phyloP scores from a whole-genome alignment of 129 eudicot species.

The Cynara cardunculus region DNA sequence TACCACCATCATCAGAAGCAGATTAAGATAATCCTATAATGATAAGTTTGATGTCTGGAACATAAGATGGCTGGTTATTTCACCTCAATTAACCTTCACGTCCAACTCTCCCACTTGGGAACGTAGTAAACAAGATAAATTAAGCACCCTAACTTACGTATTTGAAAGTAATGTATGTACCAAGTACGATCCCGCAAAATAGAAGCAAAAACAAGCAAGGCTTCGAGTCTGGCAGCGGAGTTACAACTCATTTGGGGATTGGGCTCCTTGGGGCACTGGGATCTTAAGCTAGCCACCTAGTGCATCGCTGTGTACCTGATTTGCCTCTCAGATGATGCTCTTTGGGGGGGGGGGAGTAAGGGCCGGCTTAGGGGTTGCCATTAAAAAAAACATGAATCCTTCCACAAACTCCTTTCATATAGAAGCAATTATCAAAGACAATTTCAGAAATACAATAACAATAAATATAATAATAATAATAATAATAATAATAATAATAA shows the following conservation, averaged over 20 bases:
- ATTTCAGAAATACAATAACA: not conserved
- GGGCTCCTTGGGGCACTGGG: no score
- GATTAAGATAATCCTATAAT: not conserved
- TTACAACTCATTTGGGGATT: no score
- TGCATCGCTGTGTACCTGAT: no score
- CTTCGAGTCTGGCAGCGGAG: no score
- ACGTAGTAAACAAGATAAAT: not conserved
- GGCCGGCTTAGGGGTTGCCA: no score
- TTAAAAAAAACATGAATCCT: not conserved
- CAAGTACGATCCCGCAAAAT: not conserved
- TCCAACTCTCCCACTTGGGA: not conserved
- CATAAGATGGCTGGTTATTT: not conserved
- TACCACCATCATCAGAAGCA: conserved; percentile 8
- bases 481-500: not conserved
- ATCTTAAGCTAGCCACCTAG: no score
- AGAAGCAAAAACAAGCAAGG: not conserved
- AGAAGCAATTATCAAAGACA: not conserved
- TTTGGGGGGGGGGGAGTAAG: no score
- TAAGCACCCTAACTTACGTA: not conserved
- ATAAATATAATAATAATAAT: not conserved
- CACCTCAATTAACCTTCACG: not conserved
- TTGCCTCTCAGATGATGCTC: no score
- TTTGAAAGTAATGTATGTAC: not conserved
- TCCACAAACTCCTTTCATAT: not conserved
- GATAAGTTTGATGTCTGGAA: not conserved